Percentiles rank a stretch among this genome's conserved stretches.
These are phyloP conservation scores for Ophiostoma sp. DNA, from an alignment of 2,329 filamentous ascomycete species.

Conservation along the genomic window DNA sequence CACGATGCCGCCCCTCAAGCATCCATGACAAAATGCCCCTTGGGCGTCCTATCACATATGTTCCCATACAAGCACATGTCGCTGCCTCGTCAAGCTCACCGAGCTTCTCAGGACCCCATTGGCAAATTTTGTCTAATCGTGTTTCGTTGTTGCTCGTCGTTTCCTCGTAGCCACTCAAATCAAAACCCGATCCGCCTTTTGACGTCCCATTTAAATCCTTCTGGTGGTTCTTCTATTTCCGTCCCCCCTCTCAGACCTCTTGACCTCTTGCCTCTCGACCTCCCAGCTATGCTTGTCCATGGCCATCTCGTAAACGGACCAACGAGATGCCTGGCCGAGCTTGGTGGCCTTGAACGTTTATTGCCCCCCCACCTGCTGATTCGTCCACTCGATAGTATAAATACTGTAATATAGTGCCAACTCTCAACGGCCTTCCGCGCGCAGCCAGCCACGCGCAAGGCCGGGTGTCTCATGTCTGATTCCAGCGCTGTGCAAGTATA, in stretches of 20 bases:
- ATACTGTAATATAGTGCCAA: neutral
- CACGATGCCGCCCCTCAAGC: neutral
- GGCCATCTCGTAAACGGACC: conserved; percentile 12
- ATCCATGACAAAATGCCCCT: neutral
- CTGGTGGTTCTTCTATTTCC: neutral
- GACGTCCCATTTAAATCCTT: neutral
- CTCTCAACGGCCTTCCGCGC: conserved; percentile 2
- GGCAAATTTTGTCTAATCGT: neutral
- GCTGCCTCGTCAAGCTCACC: neutral
- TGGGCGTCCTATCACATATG: neutral
- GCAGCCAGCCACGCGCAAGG: neutral
- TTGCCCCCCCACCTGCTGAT: neutral
- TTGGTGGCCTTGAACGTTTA: neutral
- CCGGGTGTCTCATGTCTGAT: neutral
- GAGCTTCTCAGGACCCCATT: neutral
- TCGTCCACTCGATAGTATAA: neutral
- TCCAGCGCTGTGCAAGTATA: neutral
- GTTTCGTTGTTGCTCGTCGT: neutral
- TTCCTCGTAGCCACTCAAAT: neutral
- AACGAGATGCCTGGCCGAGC: conserved; percentile 11
- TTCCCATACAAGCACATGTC: neutral
- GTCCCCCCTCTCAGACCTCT: neutral
- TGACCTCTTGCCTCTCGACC: neutral
- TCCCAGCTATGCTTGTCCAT: neutral
- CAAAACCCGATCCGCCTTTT: neutral